Evolutionary conservation across 2,329 filamentous ascomycete genomes (phyloP), one percentile per base, ranked within the genome.

Genomic region (Passalora sequoiae): DNA sequence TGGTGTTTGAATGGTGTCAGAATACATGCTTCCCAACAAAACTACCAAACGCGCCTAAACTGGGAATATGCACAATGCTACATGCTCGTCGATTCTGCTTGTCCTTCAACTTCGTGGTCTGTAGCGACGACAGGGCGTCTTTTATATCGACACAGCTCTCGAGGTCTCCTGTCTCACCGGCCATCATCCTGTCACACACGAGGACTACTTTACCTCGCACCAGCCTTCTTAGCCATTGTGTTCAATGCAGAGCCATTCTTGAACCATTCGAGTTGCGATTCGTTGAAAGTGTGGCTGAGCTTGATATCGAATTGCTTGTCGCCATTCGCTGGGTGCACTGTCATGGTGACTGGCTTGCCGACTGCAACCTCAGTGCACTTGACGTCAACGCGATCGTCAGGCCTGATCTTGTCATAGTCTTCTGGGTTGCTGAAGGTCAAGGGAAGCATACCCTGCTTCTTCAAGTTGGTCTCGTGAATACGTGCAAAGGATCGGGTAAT

Each of bases 361-460:
- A 94, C 88, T 46, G 79, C 88, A 52, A 98, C 76, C 73, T 96
- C 78, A 33, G 91, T 96, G 78, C 81, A 84, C 63, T 89, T 72
- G 48, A 98, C 75, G 68, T 96, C 89, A 59, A 97, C 82, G 73
- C 84, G 89, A 77, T 95, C 92, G 50, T 92, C 83, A 56, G 89
- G 86, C 67, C 84, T 81, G 70, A 98, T 89, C 80, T 87, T 94
- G 70, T 98, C 92, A 71, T 98, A 98, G 71, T 98, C 92, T 67
- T 84, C 91, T 44, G 91, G 91, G 66, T 97, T 83, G 46, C 81
- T 72, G 75, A 98, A 98, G 61, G 89, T 97, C 56, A 98, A 80
- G 63, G 92, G 92, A 74, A 98, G 86, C 91, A 98, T 96, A 73
- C 92, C 92, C 81, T 98, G 92, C 84, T 98, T 98, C 87, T 98